A percentile compares a stretch with the other conserved stretches of the same genome.
phyloP scores from a whole-genome alignment of 768 basidiomycete species.

The Boletales sp. region DNA sequence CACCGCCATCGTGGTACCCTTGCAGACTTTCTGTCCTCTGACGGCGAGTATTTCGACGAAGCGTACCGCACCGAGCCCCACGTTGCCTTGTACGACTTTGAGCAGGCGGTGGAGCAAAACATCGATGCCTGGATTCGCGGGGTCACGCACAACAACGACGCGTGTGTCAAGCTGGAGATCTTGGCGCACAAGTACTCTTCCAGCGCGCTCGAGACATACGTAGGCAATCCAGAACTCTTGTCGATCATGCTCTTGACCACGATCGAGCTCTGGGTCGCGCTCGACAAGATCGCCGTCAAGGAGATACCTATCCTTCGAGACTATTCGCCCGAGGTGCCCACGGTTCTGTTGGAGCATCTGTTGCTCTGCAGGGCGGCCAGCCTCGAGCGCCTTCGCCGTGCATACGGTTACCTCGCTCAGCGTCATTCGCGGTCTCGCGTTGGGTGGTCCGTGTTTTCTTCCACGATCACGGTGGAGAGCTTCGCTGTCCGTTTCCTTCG shows the following conservation, averaged over 20 bases:
- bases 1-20: slow-evolving; percentile 10
- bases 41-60: slow-evolving; percentile 14
- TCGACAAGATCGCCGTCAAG: slow-evolving; percentile 37
- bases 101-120: slow-evolving; percentile 27
- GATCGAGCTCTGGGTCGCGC: slow-evolving; percentile 46
- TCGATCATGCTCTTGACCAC: slow-evolving; percentile 43
- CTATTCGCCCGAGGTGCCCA: slow-evolving; percentile 46
- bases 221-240: slow-evolving; percentile 32
- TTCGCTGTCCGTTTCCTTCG: slow-evolving; percentile 28
- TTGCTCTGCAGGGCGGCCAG: slow-evolving; percentile 33
- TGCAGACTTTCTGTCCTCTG: slow-evolving; percentile 13
- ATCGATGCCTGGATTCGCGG: slow-evolving; percentile 33
- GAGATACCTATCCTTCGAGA: slow-evolving; percentile 37
- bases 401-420: slow-evolving; percentile 27
- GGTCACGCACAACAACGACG: slow-evolving; percentile 15
- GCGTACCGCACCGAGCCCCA: slow-evolving; percentile 8
- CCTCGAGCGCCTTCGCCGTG: slow-evolving; percentile 28
- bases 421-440: slow-evolving; percentile 20
- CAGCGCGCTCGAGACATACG: slow-evolving; percentile 25
- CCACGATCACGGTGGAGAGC: slow-evolving; percentile 7
- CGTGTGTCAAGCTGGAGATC: slow-evolving; percentile 26
- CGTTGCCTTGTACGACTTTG: slow-evolving; percentile 36
- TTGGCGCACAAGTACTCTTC: slow-evolving; percentile 26
- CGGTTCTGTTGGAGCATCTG: slow-evolving; percentile 35
- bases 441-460: slow-evolving; percentile 33